Percentiles rank a stretch among this genome's conserved stretches.
These are phyloP conservation scores for Chloranthus sessilifolius DNA, from an alignment of 164 flowering plant genomes.

Conservation along the genomic window DNA sequence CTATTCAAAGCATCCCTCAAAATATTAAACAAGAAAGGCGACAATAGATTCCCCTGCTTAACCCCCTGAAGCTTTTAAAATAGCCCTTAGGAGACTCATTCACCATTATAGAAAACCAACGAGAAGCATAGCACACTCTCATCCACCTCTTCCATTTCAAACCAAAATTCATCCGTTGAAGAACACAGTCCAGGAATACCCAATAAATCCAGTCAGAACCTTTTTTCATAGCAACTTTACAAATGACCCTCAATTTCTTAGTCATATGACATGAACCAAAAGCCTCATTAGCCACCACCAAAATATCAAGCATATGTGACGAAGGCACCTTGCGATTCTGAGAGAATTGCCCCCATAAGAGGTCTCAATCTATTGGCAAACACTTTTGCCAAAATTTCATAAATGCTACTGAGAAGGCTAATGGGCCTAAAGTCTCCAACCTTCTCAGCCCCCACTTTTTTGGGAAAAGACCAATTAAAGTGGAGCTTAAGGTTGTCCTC, in stretches of 20 bases:
- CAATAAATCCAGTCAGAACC: background rate
- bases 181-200: background rate
- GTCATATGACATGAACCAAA: background rate
- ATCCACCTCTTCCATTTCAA: background rate
- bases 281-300: no score
- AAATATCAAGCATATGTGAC: background rate
- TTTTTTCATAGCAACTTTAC: background rate
- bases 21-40: background rate
- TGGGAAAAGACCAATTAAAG: background rate
- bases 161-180: background rate
- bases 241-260: background rate
- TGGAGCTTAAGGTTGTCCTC: background rate
- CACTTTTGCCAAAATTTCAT: background rate
- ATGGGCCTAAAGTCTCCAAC: background rate
- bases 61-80: background rate
- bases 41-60: background rate
- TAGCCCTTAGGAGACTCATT: background rate
- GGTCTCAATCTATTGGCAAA: background rate
- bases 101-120: background rate
- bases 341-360: background rate
- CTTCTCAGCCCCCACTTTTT: background rate
- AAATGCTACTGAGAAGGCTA: background rate
- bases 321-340: background rate
- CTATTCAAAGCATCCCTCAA: background rate
- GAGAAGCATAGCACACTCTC: background rate